Evolutionary conservation across 345 rosid species (phyloP).

Genomic region (Gossypium thurberi): DNA sequence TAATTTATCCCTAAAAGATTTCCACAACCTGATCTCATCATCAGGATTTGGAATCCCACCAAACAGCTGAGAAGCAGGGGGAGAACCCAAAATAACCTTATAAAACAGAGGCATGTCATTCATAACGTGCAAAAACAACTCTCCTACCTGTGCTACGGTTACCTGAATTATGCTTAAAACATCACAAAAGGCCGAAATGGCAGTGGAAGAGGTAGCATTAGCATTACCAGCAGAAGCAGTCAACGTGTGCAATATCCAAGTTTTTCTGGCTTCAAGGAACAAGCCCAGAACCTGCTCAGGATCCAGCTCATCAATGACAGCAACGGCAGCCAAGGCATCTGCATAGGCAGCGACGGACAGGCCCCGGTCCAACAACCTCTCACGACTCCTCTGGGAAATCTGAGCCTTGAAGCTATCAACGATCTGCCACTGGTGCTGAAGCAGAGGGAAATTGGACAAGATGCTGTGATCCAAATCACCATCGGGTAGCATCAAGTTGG

Average conservation of each 20-base stretch:
- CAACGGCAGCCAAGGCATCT: conserved; percentile 81
- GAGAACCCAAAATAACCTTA: conserved; percentile 71
- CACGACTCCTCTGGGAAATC: conserved; percentile 90
- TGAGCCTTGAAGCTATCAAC: conserved; percentile 91
- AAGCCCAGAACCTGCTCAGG: conserved; percentile 60
- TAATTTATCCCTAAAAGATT: conserved; percentile 65
- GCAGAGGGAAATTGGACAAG: conserved; percentile 67
- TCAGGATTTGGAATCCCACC: conserved; percentile 96
- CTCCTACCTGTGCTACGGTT: conserved; percentile 83
- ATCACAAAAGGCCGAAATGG: conserved; percentile 62
- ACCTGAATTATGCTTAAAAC: conserved; percentile 71
- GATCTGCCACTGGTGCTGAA: conserved; percentile 97
- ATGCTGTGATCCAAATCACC: conserved; percentile 45
- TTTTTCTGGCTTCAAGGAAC: conserved; percentile 72
- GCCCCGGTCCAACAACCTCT: conserved; percentile 69
- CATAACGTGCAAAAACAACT: conserved; percentile 79
- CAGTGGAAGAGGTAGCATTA: conserved; percentile 28
- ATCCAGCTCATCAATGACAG: conserved; percentile 72
- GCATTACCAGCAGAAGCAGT: conserved; percentile 34
- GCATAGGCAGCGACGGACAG: conserved; percentile 57
- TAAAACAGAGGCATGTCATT: conserved; percentile 90
- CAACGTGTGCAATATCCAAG: conserved; percentile 73
- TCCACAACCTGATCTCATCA: conserved; percentile 89
- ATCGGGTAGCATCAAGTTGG: conserved; percentile 27
- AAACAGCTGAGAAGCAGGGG: conserved; percentile 88